These are phyloP conservation scores for Cronartium quercuum DNA, from an alignment of 1,284 basidiomycete genomes.

Conservation along the genomic window DNA sequence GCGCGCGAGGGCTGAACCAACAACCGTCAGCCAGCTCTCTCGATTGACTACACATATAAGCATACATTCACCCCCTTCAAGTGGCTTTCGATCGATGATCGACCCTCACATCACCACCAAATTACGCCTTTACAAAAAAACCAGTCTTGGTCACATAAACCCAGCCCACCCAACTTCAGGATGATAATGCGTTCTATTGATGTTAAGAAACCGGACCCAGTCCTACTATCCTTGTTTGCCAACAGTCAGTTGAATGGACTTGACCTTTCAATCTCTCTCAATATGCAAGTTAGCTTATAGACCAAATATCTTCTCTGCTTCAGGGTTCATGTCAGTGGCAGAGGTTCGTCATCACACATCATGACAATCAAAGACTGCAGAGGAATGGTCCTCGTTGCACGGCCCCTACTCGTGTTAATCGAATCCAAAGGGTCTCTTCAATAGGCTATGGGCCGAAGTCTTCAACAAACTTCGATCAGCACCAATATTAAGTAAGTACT, in stretches of 20 bases:
- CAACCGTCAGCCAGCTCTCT: too few relatives aligned
- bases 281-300: not conserved
- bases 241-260: constrained; percentile 71
- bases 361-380: not conserved
- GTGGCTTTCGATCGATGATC: too few relatives aligned
- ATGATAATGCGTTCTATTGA: too few relatives aligned
- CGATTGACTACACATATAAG: too few relatives aligned
- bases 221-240: constrained; percentile 78
- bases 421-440: constrained; percentile 50
- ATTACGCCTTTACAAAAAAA: too few relatives aligned
- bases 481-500: constrained; percentile 58
- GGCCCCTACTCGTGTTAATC: not conserved
- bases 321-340: constrained; percentile 37
- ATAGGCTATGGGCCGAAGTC: constrained; percentile 82
- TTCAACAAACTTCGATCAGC: constrained; percentile 82
- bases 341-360: constrained; percentile 6
- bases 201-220: constrained; percentile 62
- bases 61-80: too few relatives aligned
- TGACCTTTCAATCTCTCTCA: not conserved
- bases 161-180: too few relatives aligned
- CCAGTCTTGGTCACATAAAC: too few relatives aligned
- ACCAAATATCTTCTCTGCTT: not conserved
- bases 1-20: too few relatives aligned
- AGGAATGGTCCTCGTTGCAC: not conserved
- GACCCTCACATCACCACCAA: too few relatives aligned